These are phyloP conservation scores for Byssothecium circinans DNA, from an alignment of 2,329 filamentous ascomycete species.

Conservation along the genomic window DNA sequence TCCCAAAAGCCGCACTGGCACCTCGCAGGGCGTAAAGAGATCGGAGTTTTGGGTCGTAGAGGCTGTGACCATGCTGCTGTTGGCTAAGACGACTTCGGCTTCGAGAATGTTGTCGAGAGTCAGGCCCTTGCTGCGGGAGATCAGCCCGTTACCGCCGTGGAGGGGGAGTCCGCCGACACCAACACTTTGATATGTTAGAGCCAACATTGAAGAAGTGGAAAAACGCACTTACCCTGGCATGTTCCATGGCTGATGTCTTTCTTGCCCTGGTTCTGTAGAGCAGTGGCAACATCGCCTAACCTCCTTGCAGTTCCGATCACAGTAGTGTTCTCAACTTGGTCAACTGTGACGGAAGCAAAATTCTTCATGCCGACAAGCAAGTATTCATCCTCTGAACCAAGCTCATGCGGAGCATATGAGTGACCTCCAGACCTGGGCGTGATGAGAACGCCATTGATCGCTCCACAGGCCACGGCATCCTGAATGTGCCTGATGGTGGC, in stretches of 20 bases:
- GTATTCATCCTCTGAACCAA: constrained; percentile 52
- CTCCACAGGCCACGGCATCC: constrained; percentile 59
- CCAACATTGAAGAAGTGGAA: background rate
- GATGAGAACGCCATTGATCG: constrained; percentile 51
- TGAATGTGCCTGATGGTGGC: constrained; percentile 55
- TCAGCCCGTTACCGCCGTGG: constrained; percentile 32
- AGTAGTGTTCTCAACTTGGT: constrained; percentile 44
- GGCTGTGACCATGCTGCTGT: constrained; percentile 39
- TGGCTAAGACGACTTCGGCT: constrained; percentile 36
- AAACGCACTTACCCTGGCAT: constrained; percentile 49
- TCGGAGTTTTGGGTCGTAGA: constrained; percentile 38
- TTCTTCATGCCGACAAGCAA: constrained; percentile 51
- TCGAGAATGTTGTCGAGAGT: constrained; percentile 30
- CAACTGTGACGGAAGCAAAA: constrained; percentile 47
- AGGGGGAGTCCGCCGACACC: constrained; percentile 31
- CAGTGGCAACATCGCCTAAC: constrained; percentile 40
- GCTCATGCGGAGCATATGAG: constrained; percentile 57
- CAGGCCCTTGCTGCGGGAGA: constrained; percentile 26
- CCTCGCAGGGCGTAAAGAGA: constrained; percentile 47
- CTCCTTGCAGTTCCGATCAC: constrained; percentile 52
- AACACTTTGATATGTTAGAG: constrained; percentile 22
- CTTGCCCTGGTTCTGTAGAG: constrained; percentile 33
- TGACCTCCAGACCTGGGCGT: constrained; percentile 65
- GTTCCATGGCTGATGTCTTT: constrained; percentile 53
- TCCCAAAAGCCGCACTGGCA: constrained; percentile 45